Conservation (phyloP, 495 filamentous ascomycete genomes). For the Neurospora sp. region DNA sequence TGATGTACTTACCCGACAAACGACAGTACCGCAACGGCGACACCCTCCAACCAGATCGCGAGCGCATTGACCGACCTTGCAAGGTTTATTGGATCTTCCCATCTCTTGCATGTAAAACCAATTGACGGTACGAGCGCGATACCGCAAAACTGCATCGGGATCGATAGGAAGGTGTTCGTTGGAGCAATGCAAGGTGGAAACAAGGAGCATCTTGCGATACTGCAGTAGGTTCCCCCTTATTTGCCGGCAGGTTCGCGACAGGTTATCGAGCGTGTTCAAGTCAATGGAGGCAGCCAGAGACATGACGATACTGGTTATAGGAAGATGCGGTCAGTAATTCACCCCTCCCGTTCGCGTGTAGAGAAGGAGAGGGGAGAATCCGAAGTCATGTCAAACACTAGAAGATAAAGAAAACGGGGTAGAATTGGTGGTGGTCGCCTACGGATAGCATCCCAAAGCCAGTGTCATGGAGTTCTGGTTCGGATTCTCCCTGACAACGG, state of each 20-base stretch:
- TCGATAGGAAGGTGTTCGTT: slow-evolving; percentile 49
- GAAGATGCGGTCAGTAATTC: slow-evolving; percentile 16
- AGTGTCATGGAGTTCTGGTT: slow-evolving; percentile 64
- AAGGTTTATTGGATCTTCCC: slow-evolving; percentile 26
- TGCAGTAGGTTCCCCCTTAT: slow-evolving; percentile 58
- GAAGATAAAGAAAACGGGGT: slow-evolving; percentile 1
- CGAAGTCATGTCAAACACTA: not conserved
- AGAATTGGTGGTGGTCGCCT: slow-evolving; percentile 29
- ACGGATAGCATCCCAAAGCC: slow-evolving; percentile 88
- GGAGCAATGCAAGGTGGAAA: slow-evolving; percentile 65
- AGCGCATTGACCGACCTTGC: slow-evolving; percentile 66
- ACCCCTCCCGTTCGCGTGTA: slow-evolving; percentile 3
- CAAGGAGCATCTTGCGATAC: slow-evolving; percentile 59
- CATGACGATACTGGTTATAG: slow-evolving; percentile 53
- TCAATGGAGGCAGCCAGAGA: slow-evolving; percentile 66
- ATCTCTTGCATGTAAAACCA: slow-evolving; percentile 41
- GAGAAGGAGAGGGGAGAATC: slow-evolving; percentile 13
- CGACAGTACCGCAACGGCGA: slow-evolving; percentile 60
- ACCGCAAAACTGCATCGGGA: slow-evolving; percentile 37
- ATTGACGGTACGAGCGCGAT: slow-evolving; percentile 38
- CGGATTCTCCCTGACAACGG: slow-evolving; percentile 40
- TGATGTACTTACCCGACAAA: slow-evolving; percentile 58
- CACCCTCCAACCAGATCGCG: slow-evolving; percentile 78
- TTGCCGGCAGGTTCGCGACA: slow-evolving; percentile 71
- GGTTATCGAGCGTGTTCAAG: slow-evolving; percentile 70